These are phyloP conservation scores for Toxicodendron radicans DNA, from an alignment of 345 rosid genomes.

Conservation along the genomic window DNA sequence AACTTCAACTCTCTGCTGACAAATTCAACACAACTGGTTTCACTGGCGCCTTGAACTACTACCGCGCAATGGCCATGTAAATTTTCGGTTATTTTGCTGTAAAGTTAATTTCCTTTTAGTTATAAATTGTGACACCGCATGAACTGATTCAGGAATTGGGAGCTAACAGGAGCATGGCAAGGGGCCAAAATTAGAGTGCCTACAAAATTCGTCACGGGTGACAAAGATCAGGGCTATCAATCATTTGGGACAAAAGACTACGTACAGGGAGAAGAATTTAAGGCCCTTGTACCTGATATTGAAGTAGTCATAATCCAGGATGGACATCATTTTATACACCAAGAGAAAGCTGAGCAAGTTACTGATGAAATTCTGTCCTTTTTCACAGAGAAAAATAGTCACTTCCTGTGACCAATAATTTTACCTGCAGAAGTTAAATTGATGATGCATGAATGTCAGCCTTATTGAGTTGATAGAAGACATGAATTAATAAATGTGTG, in stretches of 20 bases:
- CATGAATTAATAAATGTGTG: neutral
- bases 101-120: too few species aligned
- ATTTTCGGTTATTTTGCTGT: neutral
- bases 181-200: conserved; percentile 27
- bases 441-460: neutral
- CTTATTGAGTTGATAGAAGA: neutral
- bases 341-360: conserved; percentile 27
- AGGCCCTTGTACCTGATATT: conserved; percentile 25
- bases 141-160: conserved; percentile 26
- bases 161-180: conserved; percentile 28
- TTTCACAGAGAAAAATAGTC: neutral
- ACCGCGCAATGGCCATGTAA: conserved; percentile 27
- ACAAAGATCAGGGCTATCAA: conserved; percentile 23
- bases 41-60: conserved; percentile 36
- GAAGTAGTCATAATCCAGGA: conserved; percentile 19
- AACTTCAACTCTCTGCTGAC: conserved; percentile 28
- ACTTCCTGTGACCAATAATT: neutral
- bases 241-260: conserved; percentile 22
- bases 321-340: conserved; percentile 29
- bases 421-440: neutral
- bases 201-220: conserved; percentile 22
- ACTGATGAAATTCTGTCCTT: conserved; percentile 20
- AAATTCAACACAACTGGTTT: conserved; percentile 34
- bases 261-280: conserved; percentile 16
- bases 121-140: neutral